Evolutionary conservation across 768 basidiomycete genomes (phyloP), one percentile per base, ranked within the genome.

Genomic region (Phylloporus sp.): DNA sequence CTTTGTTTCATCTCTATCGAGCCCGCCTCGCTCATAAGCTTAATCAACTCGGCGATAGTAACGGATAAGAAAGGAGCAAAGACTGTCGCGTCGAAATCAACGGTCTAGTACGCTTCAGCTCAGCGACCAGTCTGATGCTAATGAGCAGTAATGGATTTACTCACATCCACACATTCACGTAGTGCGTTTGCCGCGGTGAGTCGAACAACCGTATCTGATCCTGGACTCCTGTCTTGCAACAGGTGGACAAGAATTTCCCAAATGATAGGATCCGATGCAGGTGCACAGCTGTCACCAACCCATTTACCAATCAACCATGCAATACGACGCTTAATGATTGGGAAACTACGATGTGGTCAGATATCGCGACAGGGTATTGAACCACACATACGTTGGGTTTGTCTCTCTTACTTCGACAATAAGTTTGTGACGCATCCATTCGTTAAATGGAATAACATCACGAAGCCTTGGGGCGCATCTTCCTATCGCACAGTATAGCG

Each of bases 301-400:
- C 91, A 93, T 76, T 85, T 88, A 23, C 95, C 94, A 41, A 97
- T 79, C 5, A 97, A 73, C 93, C 94, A 97, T 1, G 95, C 93
- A 57, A 97, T 88, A 28, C 95, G 81, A n/a, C 93, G 82, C 68
- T 97, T 95, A 54, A 98, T 81, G 48, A 98, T 88, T 1, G 90
- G 88, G 64, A 88, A 92, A 51, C 94, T 95, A 50, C 26, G 36
- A 10, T 34, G 28, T 29, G 36, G 48, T 46, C 45, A 53, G 50
- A 62, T 20, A 52, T 43, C 18, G 29, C n/a, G 31, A 49, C n/a
- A 50, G 26, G 11, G 7, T 23, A 29, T 26, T 28, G 42, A 47
- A 43, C 12, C 4, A 39, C 24, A 29, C 78, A 46, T 60, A 88
- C 88, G 72, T 80, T 24, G 81, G 74, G 54, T 85, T 81, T 5